Conservation (phyloP, 768 basidiomycete species). For the Tulasnella sp. region DNA sequence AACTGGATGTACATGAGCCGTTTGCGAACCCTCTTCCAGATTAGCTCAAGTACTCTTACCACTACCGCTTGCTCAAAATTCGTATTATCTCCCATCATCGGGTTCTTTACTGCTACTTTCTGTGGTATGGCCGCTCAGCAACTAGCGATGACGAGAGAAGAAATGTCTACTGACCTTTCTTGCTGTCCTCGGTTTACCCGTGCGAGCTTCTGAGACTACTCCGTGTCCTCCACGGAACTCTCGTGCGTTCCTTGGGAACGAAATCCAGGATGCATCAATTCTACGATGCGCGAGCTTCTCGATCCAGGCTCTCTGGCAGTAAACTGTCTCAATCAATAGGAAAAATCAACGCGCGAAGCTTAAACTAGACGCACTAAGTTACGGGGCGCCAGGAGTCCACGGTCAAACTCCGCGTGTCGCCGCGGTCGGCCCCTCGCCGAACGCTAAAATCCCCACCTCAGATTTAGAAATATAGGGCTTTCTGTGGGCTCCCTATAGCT, state of each 20-base stretch:
- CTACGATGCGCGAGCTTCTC: neutral
- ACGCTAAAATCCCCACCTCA: too few species aligned
- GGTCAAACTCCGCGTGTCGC: too few species aligned
- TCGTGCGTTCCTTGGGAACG: neutral
- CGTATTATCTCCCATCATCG: neutral
- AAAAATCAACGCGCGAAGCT: neutral
- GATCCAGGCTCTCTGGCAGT: neutral
- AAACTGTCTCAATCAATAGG: neutral
- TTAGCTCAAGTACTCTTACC: neutral
- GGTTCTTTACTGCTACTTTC: neutral
- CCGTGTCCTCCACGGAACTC: neutral
- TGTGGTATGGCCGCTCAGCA: neutral
- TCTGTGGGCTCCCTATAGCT: too few species aligned
- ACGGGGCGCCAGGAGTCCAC: too few species aligned
- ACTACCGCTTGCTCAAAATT: neutral
- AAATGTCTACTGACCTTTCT: neutral
- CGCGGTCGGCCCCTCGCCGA: too few species aligned
- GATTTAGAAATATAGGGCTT: too few species aligned
- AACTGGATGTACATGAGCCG: neutral
- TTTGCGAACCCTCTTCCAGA: neutral
- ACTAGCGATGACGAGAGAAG: neutral
- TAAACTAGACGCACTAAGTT: neutral
- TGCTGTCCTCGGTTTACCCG: neutral
- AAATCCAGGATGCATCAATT: neutral
- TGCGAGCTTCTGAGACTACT: neutral